These are phyloP conservation scores for Corynascus novoguineensis DNA, from an alignment of 495 filamentous ascomycete genomes.

Conservation along the genomic window DNA sequence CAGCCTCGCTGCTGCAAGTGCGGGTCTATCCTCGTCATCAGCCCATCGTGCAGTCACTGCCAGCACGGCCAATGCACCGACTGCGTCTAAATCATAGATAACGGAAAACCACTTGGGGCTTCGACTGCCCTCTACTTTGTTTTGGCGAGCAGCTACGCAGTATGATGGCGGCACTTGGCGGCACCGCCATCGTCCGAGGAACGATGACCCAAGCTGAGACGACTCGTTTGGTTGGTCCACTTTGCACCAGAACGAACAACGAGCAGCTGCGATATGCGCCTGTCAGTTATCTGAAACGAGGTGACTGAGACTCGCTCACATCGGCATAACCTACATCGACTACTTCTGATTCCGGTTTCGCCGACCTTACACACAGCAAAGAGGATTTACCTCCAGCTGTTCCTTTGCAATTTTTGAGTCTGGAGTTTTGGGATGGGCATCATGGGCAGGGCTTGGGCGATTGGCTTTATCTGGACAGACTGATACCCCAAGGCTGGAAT, in stretches of 20 bases:
- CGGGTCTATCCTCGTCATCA: constrained; percentile 46
- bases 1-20: constrained; percentile 45
- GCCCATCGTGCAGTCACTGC: constrained; percentile 40
- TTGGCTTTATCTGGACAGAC: background rate
- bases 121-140: background rate
- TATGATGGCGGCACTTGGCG: background rate
- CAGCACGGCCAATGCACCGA: constrained; percentile 40
- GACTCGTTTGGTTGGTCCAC: background rate
- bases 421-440: background rate
- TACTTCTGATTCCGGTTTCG: background rate
- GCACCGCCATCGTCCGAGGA: background rate
- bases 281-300: background rate
- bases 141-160: background rate
- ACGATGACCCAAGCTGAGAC: background rate
- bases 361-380: background rate
- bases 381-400: background rate
- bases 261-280: background rate
- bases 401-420: background rate
- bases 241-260: background rate
- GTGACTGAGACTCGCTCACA: background rate
- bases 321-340: background rate
- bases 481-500: constrained; percentile 1
- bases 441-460: background rate
- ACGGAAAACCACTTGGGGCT: background rate
- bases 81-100: constrained; percentile 29